A percentile compares a stretch with the other conserved stretches of the same genome.
phyloP scores from a whole-genome alignment of 208 protist species.

The Trypanosoma theileri region DNA sequence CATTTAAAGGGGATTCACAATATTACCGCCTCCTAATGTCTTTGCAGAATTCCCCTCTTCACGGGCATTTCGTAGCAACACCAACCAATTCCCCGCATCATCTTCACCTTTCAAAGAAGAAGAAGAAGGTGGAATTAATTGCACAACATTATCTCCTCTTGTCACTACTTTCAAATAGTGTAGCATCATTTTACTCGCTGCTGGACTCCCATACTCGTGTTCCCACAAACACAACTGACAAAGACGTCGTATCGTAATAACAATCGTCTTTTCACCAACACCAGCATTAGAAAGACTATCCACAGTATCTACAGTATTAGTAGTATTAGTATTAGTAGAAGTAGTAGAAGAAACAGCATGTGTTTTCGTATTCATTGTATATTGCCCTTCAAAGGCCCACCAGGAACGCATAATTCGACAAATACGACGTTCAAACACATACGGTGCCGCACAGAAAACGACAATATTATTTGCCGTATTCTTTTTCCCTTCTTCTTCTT shows the following conservation, averaged over 20 bases:
- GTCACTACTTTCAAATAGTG: constrained; percentile 38
- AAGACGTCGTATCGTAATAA: constrained; percentile 39
- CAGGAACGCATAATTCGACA: constrained; percentile 26
- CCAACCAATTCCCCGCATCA: constrained; percentile 22
- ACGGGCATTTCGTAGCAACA: constrained; percentile 1
- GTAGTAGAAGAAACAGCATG: neutral
- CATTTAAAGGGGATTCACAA: neutral
- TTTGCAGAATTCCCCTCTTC: neutral
- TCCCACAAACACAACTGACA: constrained; percentile 48
- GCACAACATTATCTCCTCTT: constrained; percentile 24
- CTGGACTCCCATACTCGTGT: constrained; percentile 50
- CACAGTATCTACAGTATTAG: neutral
- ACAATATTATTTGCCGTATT: constrained; percentile 16
- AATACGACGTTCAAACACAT: constrained; percentile 37
- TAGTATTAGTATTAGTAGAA: neutral
- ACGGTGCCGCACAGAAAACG: constrained; percentile 16
- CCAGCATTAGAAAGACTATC: neutral
- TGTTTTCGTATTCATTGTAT: neutral
- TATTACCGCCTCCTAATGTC: neutral
- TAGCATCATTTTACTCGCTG: constrained; percentile 50
- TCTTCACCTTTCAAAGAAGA: neutral
- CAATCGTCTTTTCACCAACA: too few relatives aligned
- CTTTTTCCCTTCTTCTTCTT: neutral
- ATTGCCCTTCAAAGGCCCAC: constrained; percentile 25
- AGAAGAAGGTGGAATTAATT: constrained; percentile 16